These are phyloP conservation scores for Phytopythium kandeliae DNA, from an alignment of 352 stramenopile species.

Conservation along the genomic window DNA sequence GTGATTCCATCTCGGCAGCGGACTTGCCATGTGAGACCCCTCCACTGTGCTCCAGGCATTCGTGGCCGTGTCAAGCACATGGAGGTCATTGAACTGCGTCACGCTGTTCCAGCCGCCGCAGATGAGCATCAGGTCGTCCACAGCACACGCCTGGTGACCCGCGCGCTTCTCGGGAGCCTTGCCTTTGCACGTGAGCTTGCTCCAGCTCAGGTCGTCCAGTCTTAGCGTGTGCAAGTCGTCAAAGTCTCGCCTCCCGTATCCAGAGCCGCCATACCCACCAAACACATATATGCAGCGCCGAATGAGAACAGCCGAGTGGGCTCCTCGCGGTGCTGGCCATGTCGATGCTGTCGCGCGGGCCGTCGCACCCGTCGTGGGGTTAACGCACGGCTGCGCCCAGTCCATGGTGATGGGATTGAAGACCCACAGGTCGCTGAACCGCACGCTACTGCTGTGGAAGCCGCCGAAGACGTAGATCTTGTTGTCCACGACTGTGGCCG, in stretches of 20 bases:
- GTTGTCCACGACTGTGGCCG: conserved; percentile 80
- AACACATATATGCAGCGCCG: conserved; percentile 89
- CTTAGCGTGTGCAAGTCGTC: conserved; percentile 90
- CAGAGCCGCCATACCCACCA: conserved; percentile 92
- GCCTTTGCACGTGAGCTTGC: conserved; percentile 80
- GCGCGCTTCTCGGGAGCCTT: conserved; percentile 88
- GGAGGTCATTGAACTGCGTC: conserved; percentile 94
- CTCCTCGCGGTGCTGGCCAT: conserved; percentile 79
- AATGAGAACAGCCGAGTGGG: conserved; percentile 87
- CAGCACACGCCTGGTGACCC: conserved; percentile 88
- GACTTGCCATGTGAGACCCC: conserved; percentile 57
- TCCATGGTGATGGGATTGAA: conserved; percentile 93
- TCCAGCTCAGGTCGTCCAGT: conserved; percentile 84
- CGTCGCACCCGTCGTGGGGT: not conserved
- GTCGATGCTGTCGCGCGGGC: conserved; percentile 20
- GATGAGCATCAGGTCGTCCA: conserved; percentile 90
- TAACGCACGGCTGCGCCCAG: conserved; percentile 62
- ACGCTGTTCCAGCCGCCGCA: conserved; percentile 95
- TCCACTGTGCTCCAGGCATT: conserved; percentile 85
- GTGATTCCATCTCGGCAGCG: conserved; percentile 94
- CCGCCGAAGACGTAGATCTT: conserved; percentile 94
- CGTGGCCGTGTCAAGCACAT: conserved; percentile 87
- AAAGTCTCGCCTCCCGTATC: conserved; percentile 91
- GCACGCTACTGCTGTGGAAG: conserved; percentile 82
- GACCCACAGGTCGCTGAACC: conserved; percentile 96